A percentile compares a stretch with the other conserved stretches of the same genome.
Evolutionary conservation across 805 yeast genomes (phyloP).

Genomic region (Cyberlindnera euphorbiae): DNA sequence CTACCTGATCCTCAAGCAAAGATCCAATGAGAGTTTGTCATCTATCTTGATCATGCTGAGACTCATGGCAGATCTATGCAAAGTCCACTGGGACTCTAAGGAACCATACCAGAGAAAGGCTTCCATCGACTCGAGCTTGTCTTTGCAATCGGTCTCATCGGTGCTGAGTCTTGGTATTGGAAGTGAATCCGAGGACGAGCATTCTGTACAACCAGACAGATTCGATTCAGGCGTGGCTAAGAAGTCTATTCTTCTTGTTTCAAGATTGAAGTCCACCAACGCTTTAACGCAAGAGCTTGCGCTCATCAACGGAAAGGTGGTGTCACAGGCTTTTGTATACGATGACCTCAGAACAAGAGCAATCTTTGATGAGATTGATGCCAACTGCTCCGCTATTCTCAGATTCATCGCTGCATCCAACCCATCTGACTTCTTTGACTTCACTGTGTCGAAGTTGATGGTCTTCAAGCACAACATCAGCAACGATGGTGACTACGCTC

Average conservation of each 20-base stretch:
- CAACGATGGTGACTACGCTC: slow-evolving; percentile 35
- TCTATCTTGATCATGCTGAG: slow-evolving; percentile 35
- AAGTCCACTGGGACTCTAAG: slow-evolving; percentile 34
- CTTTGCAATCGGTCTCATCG: slow-evolving; percentile 20
- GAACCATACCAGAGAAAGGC: slow-evolving; percentile 23
- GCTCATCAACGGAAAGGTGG: slow-evolving; percentile 24
- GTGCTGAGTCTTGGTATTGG: slow-evolving; percentile 29
- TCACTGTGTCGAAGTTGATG: slow-evolving; percentile 27
- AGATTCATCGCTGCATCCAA: slow-evolving; percentile 48
- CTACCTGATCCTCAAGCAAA: slow-evolving; percentile 24
- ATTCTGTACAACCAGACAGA: slow-evolving; percentile 29
- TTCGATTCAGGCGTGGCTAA: slow-evolving; percentile 25
- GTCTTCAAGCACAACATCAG: slow-evolving; percentile 31
- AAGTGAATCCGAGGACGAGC: slow-evolving; percentile 30
- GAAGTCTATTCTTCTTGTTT: slow-evolving; percentile 26
- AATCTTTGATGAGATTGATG: slow-evolving; percentile 32
- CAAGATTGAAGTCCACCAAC: slow-evolving; percentile 30
- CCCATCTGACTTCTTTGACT: slow-evolving; percentile 37
- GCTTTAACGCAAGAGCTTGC: slow-evolving; percentile 29
- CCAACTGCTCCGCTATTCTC: slow-evolving; percentile 35
- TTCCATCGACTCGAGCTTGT: slow-evolving; percentile 21
- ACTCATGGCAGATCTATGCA: slow-evolving; percentile 37
- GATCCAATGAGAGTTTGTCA: slow-evolving; percentile 25
- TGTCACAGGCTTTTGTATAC: slow-evolving; percentile 13
- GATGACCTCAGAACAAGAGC: slow-evolving; percentile 21